Conservation (phyloP, 768 basidiomycete genomes). For the Pleurotus tuoliensis region DNA sequence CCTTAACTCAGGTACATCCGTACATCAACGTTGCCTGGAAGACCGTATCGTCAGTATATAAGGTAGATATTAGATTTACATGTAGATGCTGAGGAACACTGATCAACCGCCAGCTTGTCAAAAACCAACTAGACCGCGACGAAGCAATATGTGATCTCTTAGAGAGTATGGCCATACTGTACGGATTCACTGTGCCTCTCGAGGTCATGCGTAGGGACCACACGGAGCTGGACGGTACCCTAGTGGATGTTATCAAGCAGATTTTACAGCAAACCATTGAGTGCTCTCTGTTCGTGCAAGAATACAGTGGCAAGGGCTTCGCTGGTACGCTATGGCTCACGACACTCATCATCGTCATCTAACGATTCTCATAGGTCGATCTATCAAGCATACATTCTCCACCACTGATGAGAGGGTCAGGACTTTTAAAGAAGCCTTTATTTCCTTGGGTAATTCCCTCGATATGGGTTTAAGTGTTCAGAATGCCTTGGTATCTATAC, state of each 20-base stretch:
- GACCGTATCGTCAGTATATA: constrained; percentile 7
- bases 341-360: background rate
- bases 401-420: background rate
- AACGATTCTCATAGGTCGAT: background rate
- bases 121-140: constrained; percentile 23
- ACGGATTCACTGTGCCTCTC: constrained; percentile 26
- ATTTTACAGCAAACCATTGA: constrained; percentile 30
- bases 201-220: constrained; percentile 23
- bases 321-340: constrained; percentile 16
- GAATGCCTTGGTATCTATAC: background rate
- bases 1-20: constrained; percentile 8
- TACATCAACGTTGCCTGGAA: constrained; percentile 10
- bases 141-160: constrained; percentile 21
- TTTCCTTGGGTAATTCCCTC: background rate
- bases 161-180: constrained; percentile 25
- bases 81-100: background rate
- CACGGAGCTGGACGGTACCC: constrained; percentile 16
- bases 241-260: constrained; percentile 14
- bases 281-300: constrained; percentile 31
- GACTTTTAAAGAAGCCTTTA: background rate
- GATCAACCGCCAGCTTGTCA: constrained; percentile 18
- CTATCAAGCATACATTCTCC: background rate
- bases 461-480: background rate
- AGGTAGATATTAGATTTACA: background rate
- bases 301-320: constrained; percentile 30